phyloP scores from a whole-genome alignment of 164 flowering plant species.

The Warburgia ugandensis region DNA sequence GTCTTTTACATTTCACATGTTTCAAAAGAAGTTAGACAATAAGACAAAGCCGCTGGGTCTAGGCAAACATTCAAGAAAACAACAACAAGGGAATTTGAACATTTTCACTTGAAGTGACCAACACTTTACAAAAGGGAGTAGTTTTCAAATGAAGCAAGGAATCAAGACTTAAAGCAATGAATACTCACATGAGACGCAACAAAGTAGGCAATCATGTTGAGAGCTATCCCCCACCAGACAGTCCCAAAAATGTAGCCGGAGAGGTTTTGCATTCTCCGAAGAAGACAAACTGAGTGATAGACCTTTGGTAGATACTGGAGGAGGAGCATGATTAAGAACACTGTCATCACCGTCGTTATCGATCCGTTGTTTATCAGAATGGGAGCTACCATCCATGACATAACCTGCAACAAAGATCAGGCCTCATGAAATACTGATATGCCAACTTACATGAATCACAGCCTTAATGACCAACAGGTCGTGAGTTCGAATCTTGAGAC shows the following conservation, averaged over 20 bases:
- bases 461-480: no score
- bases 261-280: slow-evolving; percentile 68
- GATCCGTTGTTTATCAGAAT: slow-evolving; percentile 44
- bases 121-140: background rate
- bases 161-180: background rate
- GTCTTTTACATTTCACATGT: no score
- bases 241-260: slow-evolving; percentile 89
- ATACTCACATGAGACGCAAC: slow-evolving; percentile 79
- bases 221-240: slow-evolving; percentile 96
- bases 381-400: slow-evolving; percentile 76
- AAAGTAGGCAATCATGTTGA: slow-evolving; percentile 83
- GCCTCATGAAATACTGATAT: no score
- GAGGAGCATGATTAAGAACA: slow-evolving; percentile 58
- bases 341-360: slow-evolving; percentile 65
- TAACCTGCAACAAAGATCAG: slow-evolving; percentile 66
- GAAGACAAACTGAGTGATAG: slow-evolving; percentile 68
- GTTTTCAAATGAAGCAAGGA: no score
- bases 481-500: no score
- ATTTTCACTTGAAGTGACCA: no score
- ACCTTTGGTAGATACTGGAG: slow-evolving; percentile 89
- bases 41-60: no score
- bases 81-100: no score
- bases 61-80: no score
- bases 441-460: no score
- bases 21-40: no score